Percentiles rank a stretch among this genome's conserved stretches.
These are phyloP conservation scores for Pyrenochaeta sp. DNA, from an alignment of 2,329 filamentous ascomycete species.

Conservation along the genomic window DNA sequence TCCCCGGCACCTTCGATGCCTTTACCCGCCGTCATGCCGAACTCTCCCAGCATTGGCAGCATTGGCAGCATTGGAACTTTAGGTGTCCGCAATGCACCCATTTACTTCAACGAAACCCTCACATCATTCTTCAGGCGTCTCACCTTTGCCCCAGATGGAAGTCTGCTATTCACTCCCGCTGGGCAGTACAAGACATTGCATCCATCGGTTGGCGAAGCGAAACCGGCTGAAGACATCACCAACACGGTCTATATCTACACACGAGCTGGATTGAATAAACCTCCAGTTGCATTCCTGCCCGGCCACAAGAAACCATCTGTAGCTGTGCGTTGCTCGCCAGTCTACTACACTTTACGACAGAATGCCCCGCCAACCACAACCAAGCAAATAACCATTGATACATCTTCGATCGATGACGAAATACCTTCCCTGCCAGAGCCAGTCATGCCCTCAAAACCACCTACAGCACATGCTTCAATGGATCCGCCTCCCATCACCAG, in stretches of 20 bases:
- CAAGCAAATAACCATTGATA: slow-evolving; percentile 93
- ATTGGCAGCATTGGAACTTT: slow-evolving; percentile 53
- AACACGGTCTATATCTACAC: slow-evolving; percentile 99
- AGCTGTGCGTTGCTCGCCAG: slow-evolving; percentile 90
- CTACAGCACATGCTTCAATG: slow-evolving; percentile 74
- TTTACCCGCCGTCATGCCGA: slow-evolving; percentile 93
- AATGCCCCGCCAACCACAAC: slow-evolving; percentile 74
- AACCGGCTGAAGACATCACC: slow-evolving; percentile 82
- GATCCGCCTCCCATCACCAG: slow-evolving; percentile 78
- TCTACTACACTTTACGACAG: slow-evolving; percentile 83
- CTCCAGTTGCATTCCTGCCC: slow-evolving; percentile 91
- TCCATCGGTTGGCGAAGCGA: slow-evolving; percentile 71
- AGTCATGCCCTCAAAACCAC: slow-evolving; percentile 63
- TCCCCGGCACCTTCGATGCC: slow-evolving; percentile 95
- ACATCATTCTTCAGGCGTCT: slow-evolving; percentile 96
- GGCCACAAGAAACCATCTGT: slow-evolving; percentile 99
- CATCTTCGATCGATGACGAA: slow-evolving; percentile 83
- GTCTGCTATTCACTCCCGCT: slow-evolving; percentile 89
- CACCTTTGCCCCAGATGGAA: slow-evolving; percentile 94
- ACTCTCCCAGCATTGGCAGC: slow-evolving; percentile 80
- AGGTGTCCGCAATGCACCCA: slow-evolving; percentile 78
- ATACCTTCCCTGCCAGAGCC: slow-evolving; percentile 87
- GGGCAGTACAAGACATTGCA: slow-evolving; percentile 91
- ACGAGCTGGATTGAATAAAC: slow-evolving; percentile 93
- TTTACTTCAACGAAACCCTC: slow-evolving; percentile 96